A percentile compares a stretch with the other conserved stretches of the same genome.
These are phyloP conservation scores for Dichotomopilus funicola DNA, from an alignment of 2,329 filamentous ascomycete genomes.

Conservation along the genomic window DNA sequence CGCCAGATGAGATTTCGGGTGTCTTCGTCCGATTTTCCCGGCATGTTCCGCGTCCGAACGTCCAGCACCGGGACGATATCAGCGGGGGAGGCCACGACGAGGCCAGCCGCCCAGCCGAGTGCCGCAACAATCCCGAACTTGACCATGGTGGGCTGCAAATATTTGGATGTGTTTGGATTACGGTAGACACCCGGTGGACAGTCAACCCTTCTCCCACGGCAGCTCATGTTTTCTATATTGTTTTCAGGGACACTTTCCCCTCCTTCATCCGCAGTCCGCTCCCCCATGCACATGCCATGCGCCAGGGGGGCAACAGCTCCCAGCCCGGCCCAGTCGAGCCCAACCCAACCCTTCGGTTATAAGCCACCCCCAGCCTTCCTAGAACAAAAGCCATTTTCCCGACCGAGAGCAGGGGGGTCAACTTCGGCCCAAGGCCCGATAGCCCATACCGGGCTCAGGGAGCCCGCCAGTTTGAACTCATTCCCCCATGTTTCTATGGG, in stretches of 20 bases:
- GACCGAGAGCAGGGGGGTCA: background rate
- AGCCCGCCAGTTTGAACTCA: too few species aligned
- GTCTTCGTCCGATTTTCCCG: conserved; percentile 17
- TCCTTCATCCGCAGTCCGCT: background rate
- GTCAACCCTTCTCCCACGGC: background rate
- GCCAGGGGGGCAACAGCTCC: too few species aligned
- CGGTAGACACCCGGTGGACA: background rate
- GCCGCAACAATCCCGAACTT: background rate
- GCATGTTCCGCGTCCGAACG: conserved; percentile 23
- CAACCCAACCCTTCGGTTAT: too few species aligned
- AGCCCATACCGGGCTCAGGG: too few species aligned
- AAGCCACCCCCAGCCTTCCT: too few species aligned
- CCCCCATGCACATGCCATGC: background rate
- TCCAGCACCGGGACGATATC: conserved; percentile 4
- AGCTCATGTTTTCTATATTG: background rate
- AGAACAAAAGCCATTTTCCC: too few species aligned
- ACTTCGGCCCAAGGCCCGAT: background rate
- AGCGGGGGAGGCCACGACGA: conserved; percentile 1
- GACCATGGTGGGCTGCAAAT: conserved; percentile 3
- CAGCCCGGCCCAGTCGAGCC: too few species aligned
- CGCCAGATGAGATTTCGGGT: conserved; percentile 23
- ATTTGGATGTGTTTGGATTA: background rate
- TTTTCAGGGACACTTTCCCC: too few species aligned
- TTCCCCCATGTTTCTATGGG: background rate
- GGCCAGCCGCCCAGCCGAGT: conserved; percentile 7